A percentile compares a stretch with the other conserved stretches of the same genome.
Conservation (phyloP, 2,329 filamentous ascomycete genomes). For the Ilyonectria mors-panacis region DNA sequence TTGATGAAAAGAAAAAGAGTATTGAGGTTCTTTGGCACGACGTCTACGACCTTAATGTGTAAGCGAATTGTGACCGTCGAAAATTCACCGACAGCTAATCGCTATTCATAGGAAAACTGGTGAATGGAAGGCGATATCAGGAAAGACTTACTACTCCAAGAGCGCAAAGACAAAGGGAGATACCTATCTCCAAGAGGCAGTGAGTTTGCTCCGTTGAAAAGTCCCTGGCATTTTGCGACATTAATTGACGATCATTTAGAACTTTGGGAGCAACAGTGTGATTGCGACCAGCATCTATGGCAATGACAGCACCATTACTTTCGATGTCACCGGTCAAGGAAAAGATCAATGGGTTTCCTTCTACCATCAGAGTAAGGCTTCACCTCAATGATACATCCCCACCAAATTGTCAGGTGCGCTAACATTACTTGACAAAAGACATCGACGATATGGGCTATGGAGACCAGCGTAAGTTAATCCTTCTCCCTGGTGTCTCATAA, state of each 20-base stretch:
- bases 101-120: constrained; percentile 56
- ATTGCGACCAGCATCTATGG: constrained; percentile 68
- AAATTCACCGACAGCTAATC: not conserved
- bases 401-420: not conserved
- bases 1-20: constrained; percentile 65
- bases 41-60: constrained; percentile 67
- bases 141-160: constrained; percentile 62
- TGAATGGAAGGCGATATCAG: constrained; percentile 61
- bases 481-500: no score
- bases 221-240: rapidly evolving
- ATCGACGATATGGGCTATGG: constrained; percentile 75
- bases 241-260: constrained; percentile 39
- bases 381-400: no score
- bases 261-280: constrained; percentile 60
- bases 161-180: constrained; percentile 60
- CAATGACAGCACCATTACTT: constrained; percentile 66
- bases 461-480: constrained; percentile 57
- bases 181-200: constrained; percentile 66
- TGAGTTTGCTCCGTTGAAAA: constrained; percentile 6
- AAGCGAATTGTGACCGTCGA: constrained; percentile 43
- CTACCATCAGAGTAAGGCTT: constrained; percentile 63
- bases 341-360: constrained; percentile 69
- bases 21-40: constrained; percentile 67
- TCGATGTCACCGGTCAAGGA: constrained; percentile 63
- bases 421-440: constrained; percentile 49